phyloP scores from a whole-genome alignment of 2,329 filamentous ascomycete genomes.

The Alternaria metachromatica region DNA sequence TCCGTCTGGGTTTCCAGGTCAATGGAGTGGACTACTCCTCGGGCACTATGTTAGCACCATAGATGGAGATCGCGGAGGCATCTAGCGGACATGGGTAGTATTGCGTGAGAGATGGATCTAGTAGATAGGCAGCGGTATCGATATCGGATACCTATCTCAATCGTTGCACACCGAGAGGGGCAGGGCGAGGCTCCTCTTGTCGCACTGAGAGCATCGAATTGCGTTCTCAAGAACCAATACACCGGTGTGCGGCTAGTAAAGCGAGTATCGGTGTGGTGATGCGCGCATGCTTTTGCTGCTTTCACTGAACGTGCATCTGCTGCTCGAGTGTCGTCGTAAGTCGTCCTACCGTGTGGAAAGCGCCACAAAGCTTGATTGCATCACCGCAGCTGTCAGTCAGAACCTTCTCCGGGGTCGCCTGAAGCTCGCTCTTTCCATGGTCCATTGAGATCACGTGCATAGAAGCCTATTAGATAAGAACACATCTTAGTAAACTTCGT shows the following conservation, averaged over 20 bases:
- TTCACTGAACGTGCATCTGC: conserved; percentile 5
- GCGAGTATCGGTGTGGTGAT: neutral
- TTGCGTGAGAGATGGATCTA: neutral
- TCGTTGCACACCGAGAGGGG: conserved; percentile 8
- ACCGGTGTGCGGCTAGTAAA: neutral
- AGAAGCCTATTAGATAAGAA: too few relatives aligned
- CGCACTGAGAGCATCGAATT: neutral
- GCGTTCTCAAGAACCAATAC: neutral
- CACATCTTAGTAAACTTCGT: too few relatives aligned
- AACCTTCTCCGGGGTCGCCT: conserved; percentile 9
- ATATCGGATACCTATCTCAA: conserved; percentile 5
- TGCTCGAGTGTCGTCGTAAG: conserved; percentile 6
- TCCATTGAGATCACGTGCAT: too few relatives aligned
- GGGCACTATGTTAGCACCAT: conserved; percentile 13
- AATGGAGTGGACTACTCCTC: conserved; percentile 3
- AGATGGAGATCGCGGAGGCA: neutral
- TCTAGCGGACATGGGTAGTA: neutral
- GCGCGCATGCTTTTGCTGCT: neutral
- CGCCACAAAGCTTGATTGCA: conserved; percentile 46
- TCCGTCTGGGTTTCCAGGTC: conserved; percentile 7
- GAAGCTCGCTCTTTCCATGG: too few relatives aligned
- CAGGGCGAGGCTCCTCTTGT: conserved; percentile 1
- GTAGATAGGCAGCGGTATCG: neutral
- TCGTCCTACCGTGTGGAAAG: conserved; percentile 26
- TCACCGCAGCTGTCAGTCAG: conserved; percentile 32